Percentiles rank a stretch among this genome's conserved stretches.
Evolutionary conservation across 1,139 yeast species (phyloP).

Genomic region (Kodamaea derodonti): DNA sequence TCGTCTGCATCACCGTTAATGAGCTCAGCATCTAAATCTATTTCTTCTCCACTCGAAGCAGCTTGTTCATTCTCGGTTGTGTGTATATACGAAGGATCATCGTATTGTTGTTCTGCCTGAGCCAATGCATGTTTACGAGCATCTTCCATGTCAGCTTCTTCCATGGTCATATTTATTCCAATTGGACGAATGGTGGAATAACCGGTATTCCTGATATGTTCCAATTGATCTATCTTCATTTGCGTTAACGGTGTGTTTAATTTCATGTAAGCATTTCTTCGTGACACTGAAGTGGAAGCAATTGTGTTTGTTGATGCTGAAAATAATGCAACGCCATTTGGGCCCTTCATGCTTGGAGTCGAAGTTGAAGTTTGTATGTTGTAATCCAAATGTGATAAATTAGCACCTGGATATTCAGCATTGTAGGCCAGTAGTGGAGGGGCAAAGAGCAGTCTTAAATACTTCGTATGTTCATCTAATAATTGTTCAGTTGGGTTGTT

Average conservation of each 20-base stretch:
- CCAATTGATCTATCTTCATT: conserved; percentile 37
- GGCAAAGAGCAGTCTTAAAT: conserved; percentile 30
- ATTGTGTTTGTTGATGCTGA: conserved; percentile 1
- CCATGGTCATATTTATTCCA: conserved; percentile 56
- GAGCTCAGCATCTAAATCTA: conserved; percentile 47
- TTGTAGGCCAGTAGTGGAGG: conserved; percentile 55
- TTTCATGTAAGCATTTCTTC: conserved; percentile 10
- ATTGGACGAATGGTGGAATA: conserved; percentile 48
- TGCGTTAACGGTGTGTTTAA: conserved; percentile 27
- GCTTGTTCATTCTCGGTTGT: conserved; percentile 13
- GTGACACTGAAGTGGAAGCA: conserved; percentile 4
- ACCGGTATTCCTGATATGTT: conserved; percentile 45
- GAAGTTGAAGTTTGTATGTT: conserved; percentile 22
- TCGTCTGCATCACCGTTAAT: conserved; percentile 39
- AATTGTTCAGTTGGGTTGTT: conserved; percentile 11
- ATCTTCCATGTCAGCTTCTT: conserved; percentile 33
- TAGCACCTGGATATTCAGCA: conserved; percentile 49
- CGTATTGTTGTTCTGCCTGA: conserved; percentile 12
- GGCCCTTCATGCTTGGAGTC: conserved; percentile 9
- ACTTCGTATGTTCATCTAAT: conserved; percentile 18
- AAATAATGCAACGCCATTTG: conserved; percentile 4
- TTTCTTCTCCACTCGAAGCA: conserved; percentile 10
- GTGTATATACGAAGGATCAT: conserved; percentile 12
- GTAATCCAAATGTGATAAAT: conserved; percentile 27
- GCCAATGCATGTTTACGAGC: conserved; percentile 13